These are phyloP conservation scores for Fraxinus paxiana DNA, from an alignment of 305 asterid genomes.

Conservation along the genomic window DNA sequence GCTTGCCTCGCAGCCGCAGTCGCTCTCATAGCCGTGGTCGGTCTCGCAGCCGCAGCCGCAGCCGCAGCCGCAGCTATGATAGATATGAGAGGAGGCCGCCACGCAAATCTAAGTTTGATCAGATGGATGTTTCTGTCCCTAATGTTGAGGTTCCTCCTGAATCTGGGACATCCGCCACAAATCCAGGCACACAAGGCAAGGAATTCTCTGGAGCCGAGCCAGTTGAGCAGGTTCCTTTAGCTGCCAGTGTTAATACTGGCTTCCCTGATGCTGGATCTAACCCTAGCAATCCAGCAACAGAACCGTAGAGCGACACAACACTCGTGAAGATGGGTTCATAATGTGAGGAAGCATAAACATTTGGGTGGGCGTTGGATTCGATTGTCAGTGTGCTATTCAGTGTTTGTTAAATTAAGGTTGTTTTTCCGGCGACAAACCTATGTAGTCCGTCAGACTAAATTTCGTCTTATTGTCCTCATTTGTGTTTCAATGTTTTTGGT, in stretches of 20 bases:
- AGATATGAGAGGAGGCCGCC: conserved; percentile 59
- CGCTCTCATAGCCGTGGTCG: conserved; percentile 10
- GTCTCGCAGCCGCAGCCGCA: conserved; percentile 33
- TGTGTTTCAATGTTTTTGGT: not conserved
- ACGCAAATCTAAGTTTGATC: conserved; percentile 67
- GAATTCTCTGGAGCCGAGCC: conserved; percentile 32
- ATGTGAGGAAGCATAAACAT: not conserved
- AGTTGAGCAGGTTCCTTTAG: conserved; percentile 25
- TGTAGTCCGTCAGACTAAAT: not conserved
- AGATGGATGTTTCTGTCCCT: conserved; percentile 50
- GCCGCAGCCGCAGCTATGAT: conserved; percentile 44
- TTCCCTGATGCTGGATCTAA: conserved; percentile 21
- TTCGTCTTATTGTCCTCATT: not conserved
- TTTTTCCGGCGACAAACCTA: not conserved
- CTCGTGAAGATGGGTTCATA: not conserved
- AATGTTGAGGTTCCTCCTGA: conserved; percentile 29
- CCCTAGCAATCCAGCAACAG: conserved; percentile 29
- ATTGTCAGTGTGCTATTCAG: not conserved
- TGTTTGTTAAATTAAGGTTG: not conserved
- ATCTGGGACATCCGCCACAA: conserved; percentile 25
- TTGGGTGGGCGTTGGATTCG: not conserved
- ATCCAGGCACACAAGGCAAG: conserved; percentile 31
- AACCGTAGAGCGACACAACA: conserved; percentile 18
- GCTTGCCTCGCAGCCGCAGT: conserved; percentile 44
- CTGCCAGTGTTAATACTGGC: conserved; percentile 18